Base-by-base conservation (phyloP, 2,329 filamentous ascomycete species). In the Zymoseptoria passerinii region DNA sequence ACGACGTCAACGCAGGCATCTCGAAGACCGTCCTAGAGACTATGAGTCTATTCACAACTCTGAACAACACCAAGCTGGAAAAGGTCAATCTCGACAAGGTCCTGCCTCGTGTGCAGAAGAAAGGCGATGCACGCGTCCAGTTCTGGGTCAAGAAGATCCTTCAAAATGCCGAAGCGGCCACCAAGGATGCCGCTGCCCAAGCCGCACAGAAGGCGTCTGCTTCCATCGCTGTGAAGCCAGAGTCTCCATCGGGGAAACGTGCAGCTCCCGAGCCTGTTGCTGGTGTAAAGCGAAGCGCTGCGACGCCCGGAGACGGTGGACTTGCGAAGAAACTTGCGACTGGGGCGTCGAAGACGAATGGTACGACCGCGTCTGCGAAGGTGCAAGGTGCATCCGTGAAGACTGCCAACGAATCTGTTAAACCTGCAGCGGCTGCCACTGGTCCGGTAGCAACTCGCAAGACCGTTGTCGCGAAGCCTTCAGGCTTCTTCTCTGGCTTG, bases 71-170 rank as follows among this genome's bases (percentile, higher is more conserved):
- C 60, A 78, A 78, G 50, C 71, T 84, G 49, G 81, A 85, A 63
- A 84, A 81, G 60, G 81, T 84, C 48, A 88, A 88, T 67, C 81
- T 90, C 57, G 80, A 83, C 58, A 83, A 81, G 56, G 81, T 88
- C 16, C 78, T 84, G 48, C 83, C 83, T 61, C 80, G 82, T 8
- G 83, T 87, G 67, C 80, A 79, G 60, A 85, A 83, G 67, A 84
- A 83, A 66, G 86, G 83, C 27, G 85, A 88, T 66, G 78, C 81
- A 0, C 82, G 86, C 55, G 81, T 83, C 52, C 86, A 86, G 65
- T 79, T 78, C 4, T 74, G 86, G 52, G 82, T 87, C 4, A 78
- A 80, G 40, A 79, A 80, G 59, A 85, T 87, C 52, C 72, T 80
- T n/a, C 65, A 68, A 68, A 77, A 61, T 65, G 61, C 61, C 29